Conservation (phyloP, 2,329 filamentous ascomycete genomes). For the Huntiella omanensis region DNA sequence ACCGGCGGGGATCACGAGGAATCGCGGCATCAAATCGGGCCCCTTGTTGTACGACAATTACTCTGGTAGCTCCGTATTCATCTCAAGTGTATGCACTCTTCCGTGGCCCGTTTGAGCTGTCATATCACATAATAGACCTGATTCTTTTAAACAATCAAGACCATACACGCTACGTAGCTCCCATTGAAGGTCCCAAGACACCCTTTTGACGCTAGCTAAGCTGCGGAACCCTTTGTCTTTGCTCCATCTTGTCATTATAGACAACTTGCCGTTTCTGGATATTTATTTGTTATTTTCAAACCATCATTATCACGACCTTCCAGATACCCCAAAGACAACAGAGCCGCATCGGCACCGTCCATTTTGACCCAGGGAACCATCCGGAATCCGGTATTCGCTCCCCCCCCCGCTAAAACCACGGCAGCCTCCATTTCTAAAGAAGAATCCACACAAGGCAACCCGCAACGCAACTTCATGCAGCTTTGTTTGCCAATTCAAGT, state of each 20-base stretch:
- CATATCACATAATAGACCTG: not conserved
- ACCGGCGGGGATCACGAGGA: no score
- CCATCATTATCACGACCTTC: conserved; percentile 2
- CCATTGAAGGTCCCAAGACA: not conserved
- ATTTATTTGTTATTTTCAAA: conserved; percentile 10
- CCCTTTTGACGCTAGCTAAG: not conserved
- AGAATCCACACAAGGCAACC: no score
- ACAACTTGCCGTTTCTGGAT: conserved; percentile 7
- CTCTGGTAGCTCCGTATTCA: not conserved
- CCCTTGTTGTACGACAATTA: no score
- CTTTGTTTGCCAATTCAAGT: no score
- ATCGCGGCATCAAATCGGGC: no score
- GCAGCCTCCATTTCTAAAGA: no score
- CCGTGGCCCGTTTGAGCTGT: not conserved
- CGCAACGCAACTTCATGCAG: no score
- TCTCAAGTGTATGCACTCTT: not conserved
- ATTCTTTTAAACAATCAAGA: not conserved
- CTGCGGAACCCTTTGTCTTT: not conserved
- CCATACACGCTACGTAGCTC: no score
- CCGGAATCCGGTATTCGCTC: not conserved
- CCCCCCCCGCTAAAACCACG: not conserved
- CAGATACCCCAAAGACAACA: not conserved
- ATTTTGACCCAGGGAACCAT: no score
- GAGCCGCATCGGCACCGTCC: no score
- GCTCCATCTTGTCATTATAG: conserved; percentile 1